Evolutionary conservation across 495 filamentous ascomycete genomes (phyloP).

Genomic region (Jackrogersella multiformis): DNA sequence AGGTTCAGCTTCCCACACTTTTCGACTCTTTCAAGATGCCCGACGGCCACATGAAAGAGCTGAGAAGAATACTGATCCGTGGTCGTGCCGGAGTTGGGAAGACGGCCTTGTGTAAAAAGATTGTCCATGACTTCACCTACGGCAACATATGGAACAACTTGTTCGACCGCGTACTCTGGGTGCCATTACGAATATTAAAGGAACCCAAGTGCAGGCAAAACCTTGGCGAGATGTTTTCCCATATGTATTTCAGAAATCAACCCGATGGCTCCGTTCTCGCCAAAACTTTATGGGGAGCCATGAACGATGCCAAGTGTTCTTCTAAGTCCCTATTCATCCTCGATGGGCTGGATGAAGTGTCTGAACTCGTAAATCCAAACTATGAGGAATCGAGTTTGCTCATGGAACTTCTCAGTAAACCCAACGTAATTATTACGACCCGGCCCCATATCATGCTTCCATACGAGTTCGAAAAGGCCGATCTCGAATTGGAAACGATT

Average conservation of each 20-base stretch:
- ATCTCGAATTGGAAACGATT: background rate
- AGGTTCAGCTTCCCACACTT: background rate
- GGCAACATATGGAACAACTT: background rate
- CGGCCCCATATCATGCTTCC: background rate
- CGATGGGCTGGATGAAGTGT: background rate
- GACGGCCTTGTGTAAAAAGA: background rate
- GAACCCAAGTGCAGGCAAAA: background rate
- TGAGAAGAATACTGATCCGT: conserved; percentile 1
- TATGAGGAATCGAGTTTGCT: background rate
- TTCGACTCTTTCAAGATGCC: background rate
- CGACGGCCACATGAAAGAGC: background rate
- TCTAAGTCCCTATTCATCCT: background rate
- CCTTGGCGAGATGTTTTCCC: background rate
- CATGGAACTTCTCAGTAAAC: background rate
- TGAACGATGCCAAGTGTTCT: too few relatives aligned
- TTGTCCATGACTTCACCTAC: conserved; percentile 1
- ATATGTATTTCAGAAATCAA: background rate
- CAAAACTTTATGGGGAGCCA: too few relatives aligned
- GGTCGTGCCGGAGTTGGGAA: background rate
- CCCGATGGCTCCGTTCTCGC: too few relatives aligned
- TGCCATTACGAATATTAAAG: background rate
- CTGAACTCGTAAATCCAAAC: background rate
- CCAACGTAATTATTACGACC: background rate
- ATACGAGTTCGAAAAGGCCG: background rate
- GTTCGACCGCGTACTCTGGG: background rate